Evolutionary conservation across 352 stramenopile genomes (phyloP).

Genomic region (Globisporangium megalacanthum): DNA sequence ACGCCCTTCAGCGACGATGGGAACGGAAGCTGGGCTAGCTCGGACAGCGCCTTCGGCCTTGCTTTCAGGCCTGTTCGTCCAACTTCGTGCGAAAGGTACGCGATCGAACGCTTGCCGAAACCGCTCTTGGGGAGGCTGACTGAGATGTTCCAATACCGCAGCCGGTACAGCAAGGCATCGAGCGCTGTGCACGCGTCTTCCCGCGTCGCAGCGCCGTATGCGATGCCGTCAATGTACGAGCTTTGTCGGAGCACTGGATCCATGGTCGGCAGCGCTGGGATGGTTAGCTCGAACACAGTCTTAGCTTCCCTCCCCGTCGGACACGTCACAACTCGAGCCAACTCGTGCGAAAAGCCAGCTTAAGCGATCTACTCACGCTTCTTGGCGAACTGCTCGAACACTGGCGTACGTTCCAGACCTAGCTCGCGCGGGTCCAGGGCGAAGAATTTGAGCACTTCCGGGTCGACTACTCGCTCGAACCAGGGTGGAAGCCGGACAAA

Average conservation of each 20-base stretch:
- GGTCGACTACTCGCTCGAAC: no score
- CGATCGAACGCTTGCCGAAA: slow-evolving; percentile 9
- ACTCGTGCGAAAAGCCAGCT: no score
- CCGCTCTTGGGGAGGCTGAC: slow-evolving; percentile 21
- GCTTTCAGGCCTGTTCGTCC: slow-evolving; percentile 6
- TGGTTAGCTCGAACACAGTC: not conserved
- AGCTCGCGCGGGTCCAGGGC: no score
- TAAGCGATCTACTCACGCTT: no score
- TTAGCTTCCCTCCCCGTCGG: no score
- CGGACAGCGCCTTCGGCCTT: slow-evolving; percentile 6
- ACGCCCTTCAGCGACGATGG: slow-evolving; percentile 14
- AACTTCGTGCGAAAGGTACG: slow-evolving; percentile 16
- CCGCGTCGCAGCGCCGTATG: slow-evolving; percentile 8
- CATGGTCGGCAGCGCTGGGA: not conserved
- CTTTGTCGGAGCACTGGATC: not conserved
- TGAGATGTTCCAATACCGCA: slow-evolving; percentile 18
- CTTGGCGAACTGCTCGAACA: no score
- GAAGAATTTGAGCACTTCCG: no score
- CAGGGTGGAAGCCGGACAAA: no score
- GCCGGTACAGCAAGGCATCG: slow-evolving; percentile 6
- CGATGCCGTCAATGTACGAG: slow-evolving; percentile 17
- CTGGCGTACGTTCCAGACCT: no score
- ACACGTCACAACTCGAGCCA: no score
- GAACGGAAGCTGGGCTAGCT: slow-evolving; percentile 8
- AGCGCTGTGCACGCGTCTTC: slow-evolving; percentile 5